phyloP scores from a whole-genome alignment of 1,139 yeast species.

The Meyerozyma elateridarum region DNA sequence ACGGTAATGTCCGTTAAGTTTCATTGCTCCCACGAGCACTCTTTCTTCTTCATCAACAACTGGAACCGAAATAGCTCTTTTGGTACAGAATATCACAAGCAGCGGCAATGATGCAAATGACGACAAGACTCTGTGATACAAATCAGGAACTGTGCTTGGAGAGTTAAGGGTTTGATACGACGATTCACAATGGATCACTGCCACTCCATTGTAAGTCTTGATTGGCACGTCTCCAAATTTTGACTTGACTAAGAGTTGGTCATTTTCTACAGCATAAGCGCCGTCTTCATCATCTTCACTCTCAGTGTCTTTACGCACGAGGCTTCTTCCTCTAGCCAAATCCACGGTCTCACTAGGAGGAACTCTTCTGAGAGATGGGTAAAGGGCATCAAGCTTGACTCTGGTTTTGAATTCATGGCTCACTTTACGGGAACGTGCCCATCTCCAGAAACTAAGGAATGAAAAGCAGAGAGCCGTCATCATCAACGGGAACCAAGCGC shows the following conservation, averaged over 20 bases:
- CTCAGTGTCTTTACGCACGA: constrained; percentile 5
- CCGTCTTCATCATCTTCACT: constrained; percentile 9
- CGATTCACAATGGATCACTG: constrained; percentile 36
- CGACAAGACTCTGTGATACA: constrained; percentile 30
- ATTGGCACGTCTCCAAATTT: constrained; percentile 20
- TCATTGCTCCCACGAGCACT: constrained; percentile 34
- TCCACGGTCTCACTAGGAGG: constrained; percentile 20
- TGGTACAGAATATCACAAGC: constrained; percentile 37
- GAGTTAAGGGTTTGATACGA: constrained; percentile 25
- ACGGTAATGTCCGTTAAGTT: constrained; percentile 40
- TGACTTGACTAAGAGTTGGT: constrained; percentile 14
- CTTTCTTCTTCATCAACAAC: constrained; percentile 33
- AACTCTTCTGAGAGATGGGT: constrained; percentile 19
- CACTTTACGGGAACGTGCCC: constrained; percentile 40
- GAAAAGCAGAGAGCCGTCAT: constrained; percentile 30
- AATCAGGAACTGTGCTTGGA: constrained; percentile 40
- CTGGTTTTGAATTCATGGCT: constrained; percentile 29
- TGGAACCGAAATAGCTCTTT: constrained; percentile 39
- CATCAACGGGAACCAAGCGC: constrained; percentile 56
- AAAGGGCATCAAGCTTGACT: constrained; percentile 26
- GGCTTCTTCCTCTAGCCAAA: constrained; percentile 15
- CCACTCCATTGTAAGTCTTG: constrained; percentile 31
- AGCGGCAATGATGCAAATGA: constrained; percentile 41
- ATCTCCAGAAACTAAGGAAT: constrained; percentile 43
- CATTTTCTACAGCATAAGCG: constrained; percentile 8